These are phyloP conservation scores for Microsporum canis DNA, from an alignment of 2,329 filamentous ascomycete genomes.

Conservation along the genomic window DNA sequence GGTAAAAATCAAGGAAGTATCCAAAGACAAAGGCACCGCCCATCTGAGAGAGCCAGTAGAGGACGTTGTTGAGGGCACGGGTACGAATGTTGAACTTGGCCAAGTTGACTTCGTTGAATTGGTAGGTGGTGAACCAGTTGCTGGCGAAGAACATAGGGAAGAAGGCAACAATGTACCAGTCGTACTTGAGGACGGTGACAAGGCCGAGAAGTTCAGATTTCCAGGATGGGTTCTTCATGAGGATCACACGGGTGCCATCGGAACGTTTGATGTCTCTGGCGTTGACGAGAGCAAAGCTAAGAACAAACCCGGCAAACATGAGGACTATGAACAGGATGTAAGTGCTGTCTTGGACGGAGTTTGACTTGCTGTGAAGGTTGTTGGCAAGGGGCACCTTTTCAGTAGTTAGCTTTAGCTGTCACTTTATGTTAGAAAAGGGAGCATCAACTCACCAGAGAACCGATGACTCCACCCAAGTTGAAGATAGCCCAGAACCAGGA, in stretches of 20 bases:
- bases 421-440: neutral
- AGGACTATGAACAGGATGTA: constrained; percentile 78
- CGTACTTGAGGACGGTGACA: constrained; percentile 56
- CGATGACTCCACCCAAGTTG: constrained; percentile 82
- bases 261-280: constrained; percentile 60
- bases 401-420: neutral
- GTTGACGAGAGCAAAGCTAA: constrained; percentile 60
- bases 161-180: constrained; percentile 61
- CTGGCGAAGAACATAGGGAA: constrained; percentile 75
- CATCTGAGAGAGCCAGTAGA: constrained; percentile 75
- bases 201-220: constrained; percentile 66
- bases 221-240: constrained; percentile 88
- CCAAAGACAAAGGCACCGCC: constrained; percentile 64
- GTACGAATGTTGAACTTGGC: constrained; percentile 64
- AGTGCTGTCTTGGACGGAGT: constrained; percentile 54
- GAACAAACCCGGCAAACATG: constrained; percentile 58
- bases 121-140: constrained; percentile 72
- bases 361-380: constrained; percentile 33
- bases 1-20: constrained; percentile 52
- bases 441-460: constrained; percentile 48
- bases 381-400: constrained; percentile 35
- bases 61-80: constrained; percentile 60
- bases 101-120: constrained; percentile 62
- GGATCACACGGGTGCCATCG: constrained; percentile 68
- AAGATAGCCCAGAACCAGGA: constrained; percentile 93